Evolutionary conservation across 768 basidiomycete genomes (phyloP).

Genomic region (Boletus edulis): DNA sequence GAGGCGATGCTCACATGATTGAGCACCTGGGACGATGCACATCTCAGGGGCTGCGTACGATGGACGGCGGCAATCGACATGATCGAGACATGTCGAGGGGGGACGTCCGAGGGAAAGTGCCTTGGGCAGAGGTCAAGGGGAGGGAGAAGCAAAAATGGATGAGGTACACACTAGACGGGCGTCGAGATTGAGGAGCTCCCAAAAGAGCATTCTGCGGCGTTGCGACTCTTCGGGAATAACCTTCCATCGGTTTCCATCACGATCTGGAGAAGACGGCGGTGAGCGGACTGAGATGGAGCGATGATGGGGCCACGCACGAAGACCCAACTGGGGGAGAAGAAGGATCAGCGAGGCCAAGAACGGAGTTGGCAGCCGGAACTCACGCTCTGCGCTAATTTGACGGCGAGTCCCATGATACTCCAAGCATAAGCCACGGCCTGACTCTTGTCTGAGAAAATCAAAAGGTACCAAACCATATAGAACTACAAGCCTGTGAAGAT

Average conservation of each 20-base stretch:
- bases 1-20: constrained; percentile 28
- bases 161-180: constrained; percentile 54
- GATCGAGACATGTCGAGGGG: constrained; percentile 60
- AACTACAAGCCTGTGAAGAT: constrained; percentile 47
- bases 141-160: constrained; percentile 9
- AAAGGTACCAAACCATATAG: constrained; percentile 74
- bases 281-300: constrained; percentile 14
- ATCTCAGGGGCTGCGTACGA: constrained; percentile 31
- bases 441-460: constrained; percentile 72
- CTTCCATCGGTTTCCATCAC: constrained; percentile 61
- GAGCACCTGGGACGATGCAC: constrained; percentile 26
- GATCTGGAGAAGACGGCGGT: constrained; percentile 46
- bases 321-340: constrained; percentile 47
- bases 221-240: constrained; percentile 72
- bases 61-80: constrained; percentile 58
- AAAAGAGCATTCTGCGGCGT: constrained; percentile 65
- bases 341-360: constrained; percentile 4
- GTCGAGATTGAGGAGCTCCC: constrained; percentile 73
- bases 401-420: constrained; percentile 74
- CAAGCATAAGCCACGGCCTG: constrained; percentile 72
- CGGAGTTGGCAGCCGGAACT: constrained; percentile 26
- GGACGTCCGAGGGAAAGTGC: constrained; percentile 70
- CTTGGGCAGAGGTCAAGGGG: constrained; percentile 34
- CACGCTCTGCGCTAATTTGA: constrained; percentile 71
- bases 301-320: constrained; percentile 47